Conservation (phyloP, 495 filamentous ascomycete species). For the Ramalina peruviana region DNA sequence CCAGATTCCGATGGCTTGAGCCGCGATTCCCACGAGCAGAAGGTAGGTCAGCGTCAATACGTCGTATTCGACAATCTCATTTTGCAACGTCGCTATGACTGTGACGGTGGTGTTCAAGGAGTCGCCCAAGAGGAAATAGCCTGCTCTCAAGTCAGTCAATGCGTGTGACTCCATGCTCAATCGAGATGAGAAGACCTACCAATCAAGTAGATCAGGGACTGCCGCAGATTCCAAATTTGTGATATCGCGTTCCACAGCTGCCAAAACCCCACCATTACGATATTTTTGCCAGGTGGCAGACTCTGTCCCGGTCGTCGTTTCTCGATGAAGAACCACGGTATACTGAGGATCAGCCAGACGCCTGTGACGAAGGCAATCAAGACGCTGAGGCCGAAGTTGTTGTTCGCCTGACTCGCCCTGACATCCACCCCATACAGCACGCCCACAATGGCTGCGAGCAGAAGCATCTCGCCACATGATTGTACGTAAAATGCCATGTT, state of each 20-base stretch:
- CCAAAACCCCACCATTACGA: slow-evolving; percentile 42
- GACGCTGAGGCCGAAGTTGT: slow-evolving; percentile 52
- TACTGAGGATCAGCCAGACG: slow-evolving; percentile 43
- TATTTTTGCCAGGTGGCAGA: slow-evolving; percentile 28
- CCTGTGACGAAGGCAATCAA: slow-evolving; percentile 50
- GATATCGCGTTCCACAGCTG: slow-evolving; percentile 41
- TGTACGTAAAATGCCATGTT: slow-evolving; percentile 52
- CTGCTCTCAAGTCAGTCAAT: slow-evolving; percentile 13
- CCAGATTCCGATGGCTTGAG: slow-evolving; percentile 49
- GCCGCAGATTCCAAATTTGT: slow-evolving; percentile 49
- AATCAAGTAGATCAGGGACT: slow-evolving; percentile 48
- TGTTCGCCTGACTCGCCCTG: slow-evolving; percentile 40
- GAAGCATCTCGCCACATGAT: slow-evolving; percentile 43
- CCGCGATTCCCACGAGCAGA: slow-evolving; percentile 46
- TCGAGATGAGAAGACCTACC: slow-evolving; percentile 19
- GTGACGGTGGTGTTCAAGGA: slow-evolving; percentile 55
- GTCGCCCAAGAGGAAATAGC: slow-evolving; percentile 53
- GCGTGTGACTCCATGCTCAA: background rate
- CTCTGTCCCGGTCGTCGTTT: slow-evolving; percentile 44
- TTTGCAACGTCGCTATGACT: slow-evolving; percentile 49
- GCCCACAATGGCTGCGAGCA: slow-evolving; percentile 47
- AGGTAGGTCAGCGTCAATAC: slow-evolving; percentile 47
- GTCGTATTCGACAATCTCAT: slow-evolving; percentile 45
- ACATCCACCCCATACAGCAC: slow-evolving; percentile 48
- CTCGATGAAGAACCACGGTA: slow-evolving; percentile 52